phyloP scores from a whole-genome alignment of 1,284 basidiomycete species.

The Cystobasidiaceae sp. region DNA sequence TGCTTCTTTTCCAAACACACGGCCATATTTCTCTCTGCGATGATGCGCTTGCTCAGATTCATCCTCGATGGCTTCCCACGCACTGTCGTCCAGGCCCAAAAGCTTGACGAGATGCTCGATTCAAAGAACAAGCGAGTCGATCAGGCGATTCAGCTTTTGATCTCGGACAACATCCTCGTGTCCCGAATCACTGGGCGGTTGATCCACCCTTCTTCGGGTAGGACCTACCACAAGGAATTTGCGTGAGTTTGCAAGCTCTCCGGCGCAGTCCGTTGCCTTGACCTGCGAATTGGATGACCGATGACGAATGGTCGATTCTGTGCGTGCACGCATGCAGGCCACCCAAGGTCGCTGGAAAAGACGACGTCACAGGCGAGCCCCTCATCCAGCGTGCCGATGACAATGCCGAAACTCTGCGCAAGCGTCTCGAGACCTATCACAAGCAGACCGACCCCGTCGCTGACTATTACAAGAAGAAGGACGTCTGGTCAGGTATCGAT shows the following conservation, averaged over 20 bases:
- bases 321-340: slow-evolving; percentile 71
- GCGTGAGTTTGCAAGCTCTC: slow-evolving; percentile 57
- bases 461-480: slow-evolving; percentile 91
- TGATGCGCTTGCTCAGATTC: slow-evolving; percentile 57
- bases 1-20: background rate
- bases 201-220: slow-evolving; percentile 80
- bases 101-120: slow-evolving; percentile 85
- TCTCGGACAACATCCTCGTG: slow-evolving; percentile 91
- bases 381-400: slow-evolving; percentile 55
- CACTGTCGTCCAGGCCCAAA: slow-evolving; percentile 94
- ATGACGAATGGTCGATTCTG: background rate
- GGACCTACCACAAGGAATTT: slow-evolving; percentile 94
- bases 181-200: slow-evolving; percentile 94
- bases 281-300: background rate
- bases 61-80: slow-evolving; percentile 98
- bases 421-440: slow-evolving; percentile 83
- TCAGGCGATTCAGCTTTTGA: slow-evolving; percentile 83
- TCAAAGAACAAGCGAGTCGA: slow-evolving; percentile 74
- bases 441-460: slow-evolving; percentile 89
- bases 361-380: slow-evolving; percentile 93
- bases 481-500: slow-evolving; percentile 79
- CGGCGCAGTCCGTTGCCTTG: background rate
- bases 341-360: slow-evolving; percentile 88
- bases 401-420: slow-evolving; percentile 73
- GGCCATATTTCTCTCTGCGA: background rate